Evolutionary conservation across 2,329 filamentous ascomycete species (phyloP).

Genomic region (Nemania sp.): DNA sequence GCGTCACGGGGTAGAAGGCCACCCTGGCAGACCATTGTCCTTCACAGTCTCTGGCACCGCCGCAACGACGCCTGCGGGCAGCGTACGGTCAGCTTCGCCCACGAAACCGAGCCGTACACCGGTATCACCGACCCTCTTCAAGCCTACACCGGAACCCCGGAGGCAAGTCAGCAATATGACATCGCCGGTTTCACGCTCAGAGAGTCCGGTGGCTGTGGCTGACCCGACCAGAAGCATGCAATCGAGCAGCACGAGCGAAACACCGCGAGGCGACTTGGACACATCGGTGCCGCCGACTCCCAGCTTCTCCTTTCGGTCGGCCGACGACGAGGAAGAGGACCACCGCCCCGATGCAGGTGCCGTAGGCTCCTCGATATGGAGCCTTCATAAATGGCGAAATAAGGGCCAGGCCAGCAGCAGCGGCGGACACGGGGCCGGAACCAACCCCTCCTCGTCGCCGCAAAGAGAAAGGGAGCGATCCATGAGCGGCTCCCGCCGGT

Average conservation of each 20-base stretch:
- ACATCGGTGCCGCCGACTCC: slow-evolving; percentile 53
- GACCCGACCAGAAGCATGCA: slow-evolving; percentile 44
- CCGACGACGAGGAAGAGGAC: slow-evolving; percentile 46
- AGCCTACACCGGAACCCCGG: slow-evolving; percentile 51
- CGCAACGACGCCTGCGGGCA: slow-evolving; percentile 43
- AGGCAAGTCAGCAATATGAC: slow-evolving; percentile 47
- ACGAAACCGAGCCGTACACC: slow-evolving; percentile 46
- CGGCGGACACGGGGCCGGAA: not conserved
- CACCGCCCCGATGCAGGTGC: slow-evolving; percentile 45
- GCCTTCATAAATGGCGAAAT: slow-evolving; percentile 57
- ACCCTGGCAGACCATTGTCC: slow-evolving; percentile 42
- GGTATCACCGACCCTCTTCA: slow-evolving; percentile 32
- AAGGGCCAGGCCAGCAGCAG: slow-evolving; percentile 19
- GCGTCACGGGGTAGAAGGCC: slow-evolving; percentile 65
- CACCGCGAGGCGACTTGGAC: slow-evolving; percentile 22
- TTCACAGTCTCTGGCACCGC: slow-evolving; percentile 39
- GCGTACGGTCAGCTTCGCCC: slow-evolving; percentile 60
- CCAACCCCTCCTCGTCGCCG: not conserved
- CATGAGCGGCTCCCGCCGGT: slow-evolving; percentile 17
- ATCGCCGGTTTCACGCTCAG: slow-evolving; percentile 33
- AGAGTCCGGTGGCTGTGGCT: too few relatives aligned
- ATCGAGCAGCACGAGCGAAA: slow-evolving; percentile 28
- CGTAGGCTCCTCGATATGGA: slow-evolving; percentile 59
- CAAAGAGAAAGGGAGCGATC: slow-evolving; percentile 25
- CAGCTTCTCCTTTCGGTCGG: slow-evolving; percentile 55